Base-by-base conservation (phyloP, 257 asterid species). In the Plantago major region DNA sequence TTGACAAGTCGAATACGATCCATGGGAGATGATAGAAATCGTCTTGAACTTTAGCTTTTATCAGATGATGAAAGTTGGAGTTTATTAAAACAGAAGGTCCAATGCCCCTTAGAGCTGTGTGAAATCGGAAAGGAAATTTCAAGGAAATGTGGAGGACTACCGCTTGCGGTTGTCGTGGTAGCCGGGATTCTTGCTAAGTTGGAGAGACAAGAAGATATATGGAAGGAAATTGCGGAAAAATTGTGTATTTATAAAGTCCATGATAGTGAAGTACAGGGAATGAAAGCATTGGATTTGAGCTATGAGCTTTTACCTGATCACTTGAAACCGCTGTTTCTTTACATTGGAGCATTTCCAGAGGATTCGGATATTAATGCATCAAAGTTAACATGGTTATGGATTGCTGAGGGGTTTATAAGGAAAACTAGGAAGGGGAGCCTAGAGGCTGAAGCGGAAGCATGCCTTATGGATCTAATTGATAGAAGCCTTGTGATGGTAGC, bases 21-120 rank as follows among this genome's bases (percentile, higher is more conserved):
- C 28, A 55, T 13, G 1, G 60, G 45, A 7, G 0, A 9, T 52
- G 13, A 19, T 18, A 19, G 58, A n/a, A 9, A 52, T 19, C 40
- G 40, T 52, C 6, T 56, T 56, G 14, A 56, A 37, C 61, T 56
- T 6, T 13, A 10, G 7, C 44, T 17, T 37, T 56, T 56, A 56
- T 30, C 61, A 33, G 46, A 37, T 15, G 61, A n/a, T 8, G 61
- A 56, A 15, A 56, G 61, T 37, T 37, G 61, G 61, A 16, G 7
- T n/a, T 1, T 56, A 0, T n/a, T 56, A 26, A 38, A 38, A 38
- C 46, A 14, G 43, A 56, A 38, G 46, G 47, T n/a, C n/a, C n/a
- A n/a, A n/a, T n/a, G n/a, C n/a, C n/a, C n/a, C 60, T 11, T 12
- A 10, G 17, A 33, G 28, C 33, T 56, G 61, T 16, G 44, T 13